Base-by-base conservation (phyloP, 208 protist species). In the Crithidia acanthocephali region DNA sequence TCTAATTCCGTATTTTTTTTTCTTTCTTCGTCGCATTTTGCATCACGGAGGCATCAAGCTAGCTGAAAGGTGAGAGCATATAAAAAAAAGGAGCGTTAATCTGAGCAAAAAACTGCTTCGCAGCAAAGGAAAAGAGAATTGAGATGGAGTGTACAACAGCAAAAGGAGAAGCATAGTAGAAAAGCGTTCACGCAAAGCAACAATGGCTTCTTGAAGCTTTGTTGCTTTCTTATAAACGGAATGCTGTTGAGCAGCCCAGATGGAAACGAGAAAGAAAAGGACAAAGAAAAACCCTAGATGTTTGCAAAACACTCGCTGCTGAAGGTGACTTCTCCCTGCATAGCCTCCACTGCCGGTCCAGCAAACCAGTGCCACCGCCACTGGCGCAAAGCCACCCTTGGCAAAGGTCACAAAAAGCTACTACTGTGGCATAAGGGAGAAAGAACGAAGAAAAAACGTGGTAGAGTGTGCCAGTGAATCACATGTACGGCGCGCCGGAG, bases 401-500 rank as follows among this genome's bases (percentile, higher is more conserved):
- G 35, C 35, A 40, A 40, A 40, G 8, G 35, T 5, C 8, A 40
- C 8, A 11, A 13, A 40, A 40, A 40, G 35, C n/a, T n/a, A n/a
- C n/a, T n/a, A n/a, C n/a, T n/a, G n/a, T n/a, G n/a, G n/a, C n/a
- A n/a, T n/a, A n/a, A n/a, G n/a, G n/a, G n/a, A 42, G 4, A 48
- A 48, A 48, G 16, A 22, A 48, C 6, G 13, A 48, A 48, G 6
- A 48, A 48, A 48, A 4, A 4, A 48, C 44, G 44, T 48, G 16
- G 35, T 40, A 5, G 11, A 40, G 35, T 11, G 18, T 15, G 44
- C 18, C 4, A 4, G 18, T 22, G 9, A n/a, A 4, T 48, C 80
- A 96, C 88, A 96, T 93, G 73, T 92, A 93, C 47, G 91, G 91
- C 16, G 91, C 91, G 13, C 91, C 91, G 28, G 85, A 90, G 80